phyloP scores from a whole-genome alignment of 192 early-diverging fungal species.

The Thamnidium elegans region DNA sequence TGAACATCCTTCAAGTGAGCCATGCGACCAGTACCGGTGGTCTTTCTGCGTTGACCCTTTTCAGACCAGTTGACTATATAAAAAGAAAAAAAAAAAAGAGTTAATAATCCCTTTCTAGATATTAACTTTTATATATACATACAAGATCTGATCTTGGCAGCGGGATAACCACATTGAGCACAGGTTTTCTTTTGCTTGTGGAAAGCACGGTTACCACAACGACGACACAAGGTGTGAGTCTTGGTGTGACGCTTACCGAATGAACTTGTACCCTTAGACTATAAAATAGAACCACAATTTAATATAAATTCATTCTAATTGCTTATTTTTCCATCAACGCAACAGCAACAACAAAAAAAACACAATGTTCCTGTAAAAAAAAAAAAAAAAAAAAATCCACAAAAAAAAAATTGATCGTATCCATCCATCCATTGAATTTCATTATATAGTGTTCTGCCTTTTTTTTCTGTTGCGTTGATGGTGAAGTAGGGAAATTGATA shows the following conservation, averaged over 20 bases:
- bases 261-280: slow-evolving; percentile 97
- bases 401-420: background rate
- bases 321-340: background rate
- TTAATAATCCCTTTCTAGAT: background rate
- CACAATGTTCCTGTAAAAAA: background rate
- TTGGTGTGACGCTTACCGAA: slow-evolving; percentile 99
- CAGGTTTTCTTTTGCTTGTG: slow-evolving; percentile 99
- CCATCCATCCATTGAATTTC: background rate
- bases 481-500: background rate
- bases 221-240: slow-evolving; percentile 96
- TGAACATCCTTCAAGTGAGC: slow-evolving; percentile 87
- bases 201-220: slow-evolving; percentile 95
- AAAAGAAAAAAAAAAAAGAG: background rate
- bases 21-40: slow-evolving; percentile 98
- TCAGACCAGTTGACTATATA: slow-evolving; percentile 77
- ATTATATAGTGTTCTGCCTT: background rate
- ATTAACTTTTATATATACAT: slow-evolving; percentile 28
- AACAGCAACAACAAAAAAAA: background rate
- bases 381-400: too few species aligned
- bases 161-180: slow-evolving; percentile 96
- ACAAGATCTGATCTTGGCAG: slow-evolving; percentile 95
- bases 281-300: background rate
- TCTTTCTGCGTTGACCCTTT: slow-evolving; percentile 97
- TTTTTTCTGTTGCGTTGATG: background rate
- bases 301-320: background rate